Percentiles rank a stretch among this genome's conserved stretches.
phyloP scores from a whole-genome alignment of 1,284 basidiomycete species.

The Ustilago sp. region DNA sequence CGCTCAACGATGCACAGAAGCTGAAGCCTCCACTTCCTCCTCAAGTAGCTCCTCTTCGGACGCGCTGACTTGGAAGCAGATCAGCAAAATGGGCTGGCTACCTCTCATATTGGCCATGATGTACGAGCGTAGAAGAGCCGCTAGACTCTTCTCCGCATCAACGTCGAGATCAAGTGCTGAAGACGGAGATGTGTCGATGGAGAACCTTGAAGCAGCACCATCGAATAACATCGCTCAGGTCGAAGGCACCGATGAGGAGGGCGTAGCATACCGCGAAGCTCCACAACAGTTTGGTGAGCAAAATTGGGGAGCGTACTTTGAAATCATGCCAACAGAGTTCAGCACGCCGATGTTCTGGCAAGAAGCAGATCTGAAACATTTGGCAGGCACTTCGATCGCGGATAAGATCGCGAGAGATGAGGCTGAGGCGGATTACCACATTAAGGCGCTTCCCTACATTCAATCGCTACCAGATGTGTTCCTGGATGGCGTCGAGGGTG shows the following conservation, averaged over 20 bases:
- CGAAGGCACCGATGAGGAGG: slow-evolving; percentile 38
- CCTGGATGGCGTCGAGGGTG: slow-evolving; percentile 24
- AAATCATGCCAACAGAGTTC: slow-evolving; percentile 78
- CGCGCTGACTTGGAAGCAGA: slow-evolving; percentile 30
- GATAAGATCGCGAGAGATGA: slow-evolving; percentile 88
- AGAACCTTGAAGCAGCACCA: slow-evolving; percentile 14
- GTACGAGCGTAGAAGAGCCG: slow-evolving; percentile 78
- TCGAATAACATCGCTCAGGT: not conserved
- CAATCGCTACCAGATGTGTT: slow-evolving; percentile 50
- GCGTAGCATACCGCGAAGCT: slow-evolving; percentile 9
- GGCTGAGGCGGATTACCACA: slow-evolving; percentile 80
- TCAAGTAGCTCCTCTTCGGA: not conserved
- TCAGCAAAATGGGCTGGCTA: slow-evolving; percentile 77
- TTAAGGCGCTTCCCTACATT: slow-evolving; percentile 70
- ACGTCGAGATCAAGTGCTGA: not conserved
- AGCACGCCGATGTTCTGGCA: slow-evolving; percentile 94
- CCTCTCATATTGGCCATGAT: slow-evolving; percentile 93
- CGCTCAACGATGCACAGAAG: slow-evolving; percentile 29
- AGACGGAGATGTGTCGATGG: slow-evolving; percentile 49
- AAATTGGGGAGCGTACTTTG: slow-evolving; percentile 62
- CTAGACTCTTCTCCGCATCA: not conserved
- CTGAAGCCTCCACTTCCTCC: slow-evolving; percentile 15
- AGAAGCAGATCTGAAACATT: slow-evolving; percentile 78
- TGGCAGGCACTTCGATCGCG: slow-evolving; percentile 84
- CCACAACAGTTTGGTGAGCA: slow-evolving; percentile 30